phyloP scores from a whole-genome alignment of 2,329 filamentous ascomycete genomes.

The Rutstroemia sp. region DNA sequence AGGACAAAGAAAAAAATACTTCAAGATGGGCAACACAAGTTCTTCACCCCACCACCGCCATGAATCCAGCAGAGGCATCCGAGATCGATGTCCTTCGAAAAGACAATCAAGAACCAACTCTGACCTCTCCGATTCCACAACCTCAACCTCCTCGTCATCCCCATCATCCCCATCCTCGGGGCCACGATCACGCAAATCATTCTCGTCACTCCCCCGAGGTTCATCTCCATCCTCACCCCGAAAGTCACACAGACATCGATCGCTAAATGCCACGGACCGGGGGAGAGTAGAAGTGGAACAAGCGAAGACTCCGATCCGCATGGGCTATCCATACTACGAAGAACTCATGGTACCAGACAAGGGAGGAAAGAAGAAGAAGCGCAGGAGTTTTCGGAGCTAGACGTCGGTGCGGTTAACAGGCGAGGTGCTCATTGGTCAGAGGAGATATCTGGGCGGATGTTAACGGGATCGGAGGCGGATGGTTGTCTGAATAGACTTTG shows the following conservation, averaged over 20 bases:
- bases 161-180: neutral
- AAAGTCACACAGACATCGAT: neutral
- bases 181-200: neutral
- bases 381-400: neutral
- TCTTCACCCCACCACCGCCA: neutral
- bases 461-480: neutral
- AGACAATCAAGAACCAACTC: conserved; percentile 2
- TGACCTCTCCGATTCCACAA: neutral
- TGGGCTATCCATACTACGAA: conserved; percentile 11
- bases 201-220: neutral
- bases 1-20: neutral
- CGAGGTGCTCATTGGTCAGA: no score
- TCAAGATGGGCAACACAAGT: conserved; percentile 3
- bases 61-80: neutral
- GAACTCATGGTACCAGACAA: conserved; percentile 3
- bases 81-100: neutral
- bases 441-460: neutral
- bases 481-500: neutral
- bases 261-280: neutral
- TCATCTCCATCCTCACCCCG: neutral
- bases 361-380: neutral
- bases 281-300: neutral
- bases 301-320: conserved; percentile 3
- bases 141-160: neutral
- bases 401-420: neutral